phyloP scores from a whole-genome alignment of 202 grass and related monocot species.

The Carex arenaria region DNA sequence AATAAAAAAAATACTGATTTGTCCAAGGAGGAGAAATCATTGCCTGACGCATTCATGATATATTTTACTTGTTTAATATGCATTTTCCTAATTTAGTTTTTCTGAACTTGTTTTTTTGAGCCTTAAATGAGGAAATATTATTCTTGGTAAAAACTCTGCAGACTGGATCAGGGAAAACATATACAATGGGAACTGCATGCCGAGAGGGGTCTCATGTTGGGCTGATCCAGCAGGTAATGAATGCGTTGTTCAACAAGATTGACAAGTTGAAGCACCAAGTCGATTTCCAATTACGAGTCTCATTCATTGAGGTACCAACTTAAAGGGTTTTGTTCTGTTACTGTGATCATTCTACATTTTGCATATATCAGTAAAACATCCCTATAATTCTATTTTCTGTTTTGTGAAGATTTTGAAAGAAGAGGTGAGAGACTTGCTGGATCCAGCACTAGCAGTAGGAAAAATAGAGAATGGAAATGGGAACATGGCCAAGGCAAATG shows the following conservation, averaged over 20 bases:
- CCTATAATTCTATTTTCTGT: not conserved
- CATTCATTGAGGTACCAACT: slow-evolving; percentile 82
- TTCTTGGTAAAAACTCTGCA: slow-evolving; percentile 24
- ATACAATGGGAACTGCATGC: slow-evolving; percentile 91
- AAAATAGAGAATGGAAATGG: slow-evolving; percentile 76
- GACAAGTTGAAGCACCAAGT: slow-evolving; percentile 73
- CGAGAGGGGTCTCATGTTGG: slow-evolving; percentile 68
- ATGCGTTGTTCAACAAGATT: slow-evolving; percentile 73
- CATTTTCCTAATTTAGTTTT: slow-evolving; percentile 22
- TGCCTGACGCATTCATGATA: not conserved
- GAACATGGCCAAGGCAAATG: slow-evolving; percentile 37
- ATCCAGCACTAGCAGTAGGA: slow-evolving; percentile 33
- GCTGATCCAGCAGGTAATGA: slow-evolving; percentile 82
- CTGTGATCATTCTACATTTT: not conserved
- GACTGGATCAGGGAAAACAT: slow-evolving; percentile 97
- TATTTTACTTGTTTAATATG: not conserved
- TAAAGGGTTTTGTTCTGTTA: not conserved
- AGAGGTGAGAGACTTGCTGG: slow-evolving; percentile 94
- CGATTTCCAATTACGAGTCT: slow-evolving; percentile 82
- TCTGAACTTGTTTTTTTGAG: not conserved
- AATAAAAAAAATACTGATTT: not conserved
- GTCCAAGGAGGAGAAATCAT: not conserved
- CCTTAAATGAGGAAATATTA: not conserved
- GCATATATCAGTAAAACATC: not conserved
- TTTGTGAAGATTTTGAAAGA: slow-evolving; percentile 87